Percentiles rank a stretch among this genome's conserved stretches.
These are phyloP conservation scores for Fusarium cicatricum DNA, from an alignment of 2,329 filamentous ascomycete species.

Conservation along the genomic window DNA sequence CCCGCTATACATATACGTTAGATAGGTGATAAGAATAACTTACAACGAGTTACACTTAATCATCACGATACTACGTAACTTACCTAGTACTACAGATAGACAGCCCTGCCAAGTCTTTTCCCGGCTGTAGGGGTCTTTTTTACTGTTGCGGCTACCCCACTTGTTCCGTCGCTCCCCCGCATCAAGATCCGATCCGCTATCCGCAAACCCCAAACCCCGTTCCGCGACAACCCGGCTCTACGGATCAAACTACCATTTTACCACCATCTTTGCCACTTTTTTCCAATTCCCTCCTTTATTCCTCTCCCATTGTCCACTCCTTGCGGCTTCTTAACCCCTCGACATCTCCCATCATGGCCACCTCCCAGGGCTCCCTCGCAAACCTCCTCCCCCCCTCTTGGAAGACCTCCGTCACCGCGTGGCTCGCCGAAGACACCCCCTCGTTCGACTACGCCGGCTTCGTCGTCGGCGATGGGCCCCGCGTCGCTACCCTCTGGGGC, in stretches of 20 bases:
- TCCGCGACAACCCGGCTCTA: slow-evolving; percentile 12
- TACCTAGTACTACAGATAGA: too few relatives aligned
- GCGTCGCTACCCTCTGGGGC: slow-evolving; percentile 72
- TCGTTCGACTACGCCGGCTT: slow-evolving; percentile 98
- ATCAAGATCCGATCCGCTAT: slow-evolving; percentile 19
- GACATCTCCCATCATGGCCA: slow-evolving; percentile 20
- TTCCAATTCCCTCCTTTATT: background rate
- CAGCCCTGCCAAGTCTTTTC: too few relatives aligned
- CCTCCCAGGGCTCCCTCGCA: slow-evolving; percentile 54
- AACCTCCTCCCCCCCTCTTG: slow-evolving; percentile 87
- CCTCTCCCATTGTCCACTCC: background rate
- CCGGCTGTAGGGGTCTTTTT: too few relatives aligned
- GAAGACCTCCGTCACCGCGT: slow-evolving; percentile 80
- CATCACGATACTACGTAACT: too few relatives aligned
- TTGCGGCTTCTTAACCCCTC: background rate
- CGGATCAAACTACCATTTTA: background rate
- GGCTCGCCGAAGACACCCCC: slow-evolving; percentile 96
- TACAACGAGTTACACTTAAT: too few relatives aligned
- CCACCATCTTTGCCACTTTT: background rate
- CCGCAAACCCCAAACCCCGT: slow-evolving; percentile 18
- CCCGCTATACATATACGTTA: too few relatives aligned
- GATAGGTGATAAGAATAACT: too few relatives aligned
- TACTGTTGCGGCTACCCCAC: slow-evolving; percentile 29
- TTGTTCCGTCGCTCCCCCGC: slow-evolving; percentile 24
- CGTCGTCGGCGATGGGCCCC: slow-evolving; percentile 79